These are phyloP conservation scores for Pseudogymnoascus sp. DNA, from an alignment of 2,329 filamentous ascomycete species.

Conservation along the genomic window DNA sequence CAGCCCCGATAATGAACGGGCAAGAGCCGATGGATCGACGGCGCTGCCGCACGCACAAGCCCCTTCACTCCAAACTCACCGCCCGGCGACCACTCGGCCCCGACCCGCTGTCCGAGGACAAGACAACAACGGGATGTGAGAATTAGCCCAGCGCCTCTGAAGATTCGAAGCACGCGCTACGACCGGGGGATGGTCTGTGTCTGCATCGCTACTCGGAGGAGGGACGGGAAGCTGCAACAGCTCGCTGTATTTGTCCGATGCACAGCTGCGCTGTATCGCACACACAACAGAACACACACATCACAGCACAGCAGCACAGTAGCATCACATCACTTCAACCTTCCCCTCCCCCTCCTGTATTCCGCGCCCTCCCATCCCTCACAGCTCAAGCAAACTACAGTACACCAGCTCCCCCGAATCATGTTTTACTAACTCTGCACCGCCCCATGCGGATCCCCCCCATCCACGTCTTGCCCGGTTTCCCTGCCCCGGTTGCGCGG, in stretches of 20 bases:
- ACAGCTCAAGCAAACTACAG: not conserved
- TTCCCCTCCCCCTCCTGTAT: not conserved
- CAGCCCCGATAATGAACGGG: conserved; percentile 1
- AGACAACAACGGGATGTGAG: not conserved
- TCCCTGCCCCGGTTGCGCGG: not conserved
- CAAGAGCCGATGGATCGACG: conserved; percentile 6
- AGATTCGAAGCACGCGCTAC: not conserved
- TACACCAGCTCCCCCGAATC: not conserved
- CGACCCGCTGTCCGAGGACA: not conserved
- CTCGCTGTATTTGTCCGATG: not conserved
- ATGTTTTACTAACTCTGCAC: not conserved
- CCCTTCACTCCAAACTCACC: not conserved
- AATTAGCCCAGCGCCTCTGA: not conserved
- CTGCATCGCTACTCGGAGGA: not conserved
- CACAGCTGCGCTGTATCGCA: not conserved
- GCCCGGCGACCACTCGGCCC: not conserved
- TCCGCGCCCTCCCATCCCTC: not conserved
- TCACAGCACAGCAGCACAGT: not conserved
- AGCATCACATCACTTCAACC: not conserved
- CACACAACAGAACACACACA: not conserved
- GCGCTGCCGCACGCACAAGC: conserved; percentile 4
- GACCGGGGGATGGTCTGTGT: not conserved
- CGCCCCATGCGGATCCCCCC: not conserved
- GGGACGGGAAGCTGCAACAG: not conserved
- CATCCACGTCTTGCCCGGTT: not conserved